A percentile compares a stretch with the other conserved stretches of the same genome.
Evolutionary conservation across 164 flowering plant genomes (phyloP).

Genomic region (Annona squamosa): DNA sequence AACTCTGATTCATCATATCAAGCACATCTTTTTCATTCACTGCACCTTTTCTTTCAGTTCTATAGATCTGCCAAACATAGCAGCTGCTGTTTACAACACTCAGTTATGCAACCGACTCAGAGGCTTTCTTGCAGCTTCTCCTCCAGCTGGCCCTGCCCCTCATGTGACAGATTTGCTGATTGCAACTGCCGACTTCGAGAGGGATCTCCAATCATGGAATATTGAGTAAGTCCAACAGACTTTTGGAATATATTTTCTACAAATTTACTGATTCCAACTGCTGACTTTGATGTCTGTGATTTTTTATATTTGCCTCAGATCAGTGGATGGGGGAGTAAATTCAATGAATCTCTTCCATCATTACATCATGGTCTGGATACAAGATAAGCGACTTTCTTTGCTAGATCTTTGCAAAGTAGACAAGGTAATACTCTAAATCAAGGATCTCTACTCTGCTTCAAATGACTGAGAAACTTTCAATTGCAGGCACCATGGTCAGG

Average conservation of each 20-base stretch:
- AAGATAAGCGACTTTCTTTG: conserved; percentile 69
- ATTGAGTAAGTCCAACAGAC: conserved; percentile 51
- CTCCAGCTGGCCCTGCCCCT: conserved; percentile 72
- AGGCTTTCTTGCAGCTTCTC: conserved; percentile 67
- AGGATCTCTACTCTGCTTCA: background rate
- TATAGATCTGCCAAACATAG: conserved; percentile 73
- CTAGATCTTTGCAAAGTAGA: conserved; percentile 88
- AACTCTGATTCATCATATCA: too few species aligned
- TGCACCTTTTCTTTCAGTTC: conserved; percentile 45
- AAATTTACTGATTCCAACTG: background rate
- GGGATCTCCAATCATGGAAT: conserved; percentile 65
- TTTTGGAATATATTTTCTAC: background rate
- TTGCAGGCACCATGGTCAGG: conserved; percentile 77
- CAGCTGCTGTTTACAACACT: conserved; percentile 77
- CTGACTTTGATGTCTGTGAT: background rate
- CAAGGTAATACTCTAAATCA: conserved; percentile 40
- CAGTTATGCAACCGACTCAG: conserved; percentile 65
- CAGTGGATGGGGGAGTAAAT: conserved; percentile 66
- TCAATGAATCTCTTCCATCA: conserved; percentile 60
- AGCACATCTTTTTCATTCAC: background rate
- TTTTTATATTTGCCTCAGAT: conserved; percentile 27
- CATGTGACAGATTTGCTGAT: conserved; percentile 76
- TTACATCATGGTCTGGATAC: conserved; percentile 79
- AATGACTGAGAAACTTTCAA: background rate
- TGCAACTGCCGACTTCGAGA: conserved; percentile 76